Percentiles rank a stretch among this genome's conserved stretches.
Conservation (phyloP, 2,329 filamentous ascomycete genomes). For the Ophiosphaerella korrae region DNA sequence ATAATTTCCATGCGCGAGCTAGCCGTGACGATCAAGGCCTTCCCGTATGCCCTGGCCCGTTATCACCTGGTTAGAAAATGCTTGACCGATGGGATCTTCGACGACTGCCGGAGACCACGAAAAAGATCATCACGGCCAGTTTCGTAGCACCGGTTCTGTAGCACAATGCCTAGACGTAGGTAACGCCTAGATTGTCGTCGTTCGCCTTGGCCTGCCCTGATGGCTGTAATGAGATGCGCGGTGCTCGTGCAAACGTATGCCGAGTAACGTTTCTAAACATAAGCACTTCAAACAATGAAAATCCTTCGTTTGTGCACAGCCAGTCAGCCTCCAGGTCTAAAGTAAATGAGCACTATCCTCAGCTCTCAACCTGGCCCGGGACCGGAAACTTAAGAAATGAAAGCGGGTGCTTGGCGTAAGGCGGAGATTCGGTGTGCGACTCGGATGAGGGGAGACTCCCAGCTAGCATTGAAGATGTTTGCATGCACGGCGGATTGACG, state of each 20-base stretch:
- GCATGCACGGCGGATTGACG: not conserved
- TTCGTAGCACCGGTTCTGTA: no score
- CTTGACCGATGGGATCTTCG: not conserved
- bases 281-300: not conserved
- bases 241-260: not conserved
- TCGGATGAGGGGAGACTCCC: constrained; percentile 16
- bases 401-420: constrained; percentile 20
- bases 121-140: no score
- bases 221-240: not conserved
- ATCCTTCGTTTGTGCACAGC: not conserved
- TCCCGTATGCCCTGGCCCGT: constrained; percentile 12
- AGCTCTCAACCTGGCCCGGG: constrained; percentile 2
- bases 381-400: constrained; percentile 12
- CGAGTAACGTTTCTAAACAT: constrained; percentile 10
- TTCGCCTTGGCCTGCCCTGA: not conserved
- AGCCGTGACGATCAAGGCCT: constrained; percentile 5
- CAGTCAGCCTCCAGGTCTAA: no score
- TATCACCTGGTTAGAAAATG: constrained; percentile 7
- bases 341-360: not conserved
- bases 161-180: not conserved
- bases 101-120: not conserved
- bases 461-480: not conserved
- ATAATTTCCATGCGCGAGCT: constrained; percentile 5
- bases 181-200: not conserved
- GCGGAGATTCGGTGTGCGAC: constrained; percentile 13